These are phyloP conservation scores for Skeletonema menzelii DNA, from an alignment of 108 stramenopile species.

Conservation along the genomic window DNA sequence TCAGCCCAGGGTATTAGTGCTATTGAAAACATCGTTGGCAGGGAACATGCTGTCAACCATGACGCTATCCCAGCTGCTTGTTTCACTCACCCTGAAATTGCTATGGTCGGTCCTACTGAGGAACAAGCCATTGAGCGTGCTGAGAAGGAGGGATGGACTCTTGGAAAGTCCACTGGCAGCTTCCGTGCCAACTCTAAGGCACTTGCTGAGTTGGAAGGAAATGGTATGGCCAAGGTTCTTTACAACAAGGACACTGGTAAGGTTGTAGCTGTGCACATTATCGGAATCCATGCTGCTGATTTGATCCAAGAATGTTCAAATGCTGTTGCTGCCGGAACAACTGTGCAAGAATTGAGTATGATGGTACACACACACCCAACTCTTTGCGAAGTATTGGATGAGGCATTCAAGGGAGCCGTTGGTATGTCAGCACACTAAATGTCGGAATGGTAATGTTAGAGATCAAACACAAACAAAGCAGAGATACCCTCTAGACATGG, in stretches of 20 bases:
- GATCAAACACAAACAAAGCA: background rate
- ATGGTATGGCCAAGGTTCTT: conserved; percentile 98
- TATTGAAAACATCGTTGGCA: conserved; percentile 95
- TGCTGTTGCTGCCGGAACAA: conserved; percentile 96
- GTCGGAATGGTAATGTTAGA: background rate
- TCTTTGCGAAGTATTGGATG: conserved; percentile 97
- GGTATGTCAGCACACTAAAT: conserved; percentile 94
- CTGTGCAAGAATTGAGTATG: conserved; percentile 96
- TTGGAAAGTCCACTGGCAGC: conserved; percentile 92
- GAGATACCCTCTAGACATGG: background rate
- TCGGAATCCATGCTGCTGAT: conserved; percentile 98
- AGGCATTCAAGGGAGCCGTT: conserved; percentile 98
- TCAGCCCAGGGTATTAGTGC: conserved; percentile 97
- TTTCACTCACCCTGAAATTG: conserved; percentile 99
- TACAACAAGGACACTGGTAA: conserved; percentile 98
- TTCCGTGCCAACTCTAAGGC: conserved; percentile 99
- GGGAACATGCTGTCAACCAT: conserved; percentile 92
- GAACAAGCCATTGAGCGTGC: conserved; percentile 92
- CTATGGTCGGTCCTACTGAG: conserved; percentile 98
- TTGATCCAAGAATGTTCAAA: conserved; percentile 99
- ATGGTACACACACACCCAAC: conserved; percentile 99
- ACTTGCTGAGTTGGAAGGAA: conserved; percentile 96
- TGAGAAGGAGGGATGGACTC: conserved; percentile 93
- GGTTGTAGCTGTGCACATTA: conserved; percentile 97
- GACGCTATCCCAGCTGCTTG: conserved; percentile 95